A percentile compares a stretch with the other conserved stretches of the same genome.
Conservation (phyloP, 1,284 basidiomycete species). For the Prillingera fragicola region DNA sequence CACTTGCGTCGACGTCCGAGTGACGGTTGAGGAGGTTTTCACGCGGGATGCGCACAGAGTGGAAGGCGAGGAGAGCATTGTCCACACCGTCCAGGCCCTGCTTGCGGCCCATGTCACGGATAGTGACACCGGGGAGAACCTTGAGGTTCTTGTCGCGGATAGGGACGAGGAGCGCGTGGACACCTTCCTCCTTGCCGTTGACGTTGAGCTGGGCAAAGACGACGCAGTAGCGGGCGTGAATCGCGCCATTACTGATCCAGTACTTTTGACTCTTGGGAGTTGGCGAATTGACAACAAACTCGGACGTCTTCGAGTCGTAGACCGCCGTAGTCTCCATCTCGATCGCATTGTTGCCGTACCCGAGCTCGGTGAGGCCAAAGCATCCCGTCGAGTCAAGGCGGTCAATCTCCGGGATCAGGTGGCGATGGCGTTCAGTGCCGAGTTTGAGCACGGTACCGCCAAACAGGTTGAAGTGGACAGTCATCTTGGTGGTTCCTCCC, state of each 20-base stretch:
- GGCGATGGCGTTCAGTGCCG: slow-evolving; percentile 14
- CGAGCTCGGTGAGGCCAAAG: slow-evolving; percentile 9
- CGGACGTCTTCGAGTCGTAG: slow-evolving; percentile 3
- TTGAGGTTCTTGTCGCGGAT: slow-evolving; percentile 8
- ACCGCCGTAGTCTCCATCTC: slow-evolving; percentile 16
- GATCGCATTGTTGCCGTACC: slow-evolving; percentile 11
- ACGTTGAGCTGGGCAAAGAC: slow-evolving; percentile 13
- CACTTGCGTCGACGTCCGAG: slow-evolving; percentile 7
- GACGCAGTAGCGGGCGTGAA: slow-evolving; percentile 11
- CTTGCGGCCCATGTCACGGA: slow-evolving; percentile 17
- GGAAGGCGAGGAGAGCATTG: slow-evolving; percentile 13
- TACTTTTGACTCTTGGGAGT: slow-evolving; percentile 9
- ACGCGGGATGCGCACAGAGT: slow-evolving; percentile 8
- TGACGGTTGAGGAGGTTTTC: slow-evolving; percentile 13
- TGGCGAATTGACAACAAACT: slow-evolving; percentile 13
- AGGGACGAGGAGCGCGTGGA: slow-evolving; percentile 13
- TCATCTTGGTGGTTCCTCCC: slow-evolving; percentile 11
- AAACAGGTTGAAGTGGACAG: slow-evolving; percentile 16
- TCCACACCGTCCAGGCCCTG: slow-evolving; percentile 13
- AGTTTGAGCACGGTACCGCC: slow-evolving; percentile 14
- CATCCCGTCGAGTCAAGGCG: slow-evolving; percentile 6
- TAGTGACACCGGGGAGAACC: slow-evolving; percentile 7
- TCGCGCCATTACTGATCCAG: slow-evolving; percentile 12
- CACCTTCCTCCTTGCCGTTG: slow-evolving; percentile 7
- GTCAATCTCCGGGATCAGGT: slow-evolving; percentile 8